These are phyloP conservation scores for Clitopilus hobsonii DNA, from an alignment of 768 basidiomycete species.

Conservation along the genomic window DNA sequence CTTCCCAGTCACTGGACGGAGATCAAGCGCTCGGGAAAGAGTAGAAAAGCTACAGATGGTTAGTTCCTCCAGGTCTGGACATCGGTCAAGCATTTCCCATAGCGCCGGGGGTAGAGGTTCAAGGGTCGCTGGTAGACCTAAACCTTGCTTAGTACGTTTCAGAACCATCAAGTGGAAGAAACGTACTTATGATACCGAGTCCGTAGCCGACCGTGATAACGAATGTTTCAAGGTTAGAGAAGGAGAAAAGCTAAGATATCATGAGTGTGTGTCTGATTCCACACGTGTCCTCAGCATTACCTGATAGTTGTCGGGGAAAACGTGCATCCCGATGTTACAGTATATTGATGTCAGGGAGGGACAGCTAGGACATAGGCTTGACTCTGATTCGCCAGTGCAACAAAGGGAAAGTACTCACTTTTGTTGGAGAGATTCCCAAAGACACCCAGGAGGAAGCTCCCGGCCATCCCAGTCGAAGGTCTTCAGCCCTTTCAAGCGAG, in stretches of 20 bases:
- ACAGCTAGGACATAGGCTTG: constrained; percentile 25
- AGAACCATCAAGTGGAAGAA: not conserved
- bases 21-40: constrained; percentile 37
- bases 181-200: constrained; percentile 30
- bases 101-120: constrained; percentile 35
- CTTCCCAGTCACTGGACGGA: constrained; percentile 33
- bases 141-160: constrained; percentile 4
- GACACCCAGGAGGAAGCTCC: constrained; percentile 35
- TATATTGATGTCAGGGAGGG: constrained; percentile 38
- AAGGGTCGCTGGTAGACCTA: constrained; percentile 33
- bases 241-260: constrained; percentile 31
- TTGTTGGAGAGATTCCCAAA: constrained; percentile 36
- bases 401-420: constrained; percentile 24
- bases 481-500: constrained; percentile 26
- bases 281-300: not conserved
- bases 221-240: constrained; percentile 38
- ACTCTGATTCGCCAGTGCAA: not conserved
- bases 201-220: constrained; percentile 44
- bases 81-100: constrained; percentile 46
- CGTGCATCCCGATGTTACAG: constrained; percentile 20
- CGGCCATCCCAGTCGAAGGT: constrained; percentile 51
- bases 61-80: constrained; percentile 45
- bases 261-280: not conserved
- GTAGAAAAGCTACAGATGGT: constrained; percentile 47
- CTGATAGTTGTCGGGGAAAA: not conserved